Evolutionary conservation across 179 eudicot species (phyloP).

Genomic region (Pouteria campechiana): DNA sequence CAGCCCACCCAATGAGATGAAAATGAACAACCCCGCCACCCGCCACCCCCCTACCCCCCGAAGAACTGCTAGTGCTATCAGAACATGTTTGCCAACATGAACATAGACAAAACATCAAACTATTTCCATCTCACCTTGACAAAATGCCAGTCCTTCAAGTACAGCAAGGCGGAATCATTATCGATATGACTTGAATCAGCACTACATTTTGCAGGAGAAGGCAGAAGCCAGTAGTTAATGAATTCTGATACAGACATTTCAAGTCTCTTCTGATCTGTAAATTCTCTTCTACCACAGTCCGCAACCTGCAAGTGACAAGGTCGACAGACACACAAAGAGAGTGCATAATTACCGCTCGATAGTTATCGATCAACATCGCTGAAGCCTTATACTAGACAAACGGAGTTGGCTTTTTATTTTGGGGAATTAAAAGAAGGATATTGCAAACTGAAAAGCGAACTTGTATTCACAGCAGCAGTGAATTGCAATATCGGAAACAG

Average conservation of each 20-base stretch:
- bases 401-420: no score
- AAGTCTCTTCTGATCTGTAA: slow-evolving; percentile 59
- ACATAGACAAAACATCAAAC: no score
- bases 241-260: slow-evolving; percentile 86
- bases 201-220: slow-evolving; percentile 6
- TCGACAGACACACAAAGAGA: no score
- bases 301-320: slow-evolving; percentile 50
- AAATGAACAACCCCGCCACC: no score
- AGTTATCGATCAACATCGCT: no score
- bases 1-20: no score
- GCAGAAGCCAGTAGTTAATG: slow-evolving; percentile 46
- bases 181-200: slow-evolving; percentile 5
- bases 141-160: slow-evolving; percentile 98
- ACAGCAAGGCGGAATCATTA: slow-evolving; percentile 39
- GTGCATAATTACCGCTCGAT: background rate
- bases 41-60: no score
- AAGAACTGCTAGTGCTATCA: no score
- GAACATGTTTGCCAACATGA: no score
- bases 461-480: background rate
- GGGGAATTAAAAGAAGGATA: no score
- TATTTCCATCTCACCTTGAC: slow-evolving; percentile 91
- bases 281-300: slow-evolving; percentile 62
- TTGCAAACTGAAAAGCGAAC: background rate
- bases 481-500: background rate
- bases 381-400: no score